Conservation (phyloP, 2,329 filamentous ascomycete species). For the Sordariomycetes sp. region DNA sequence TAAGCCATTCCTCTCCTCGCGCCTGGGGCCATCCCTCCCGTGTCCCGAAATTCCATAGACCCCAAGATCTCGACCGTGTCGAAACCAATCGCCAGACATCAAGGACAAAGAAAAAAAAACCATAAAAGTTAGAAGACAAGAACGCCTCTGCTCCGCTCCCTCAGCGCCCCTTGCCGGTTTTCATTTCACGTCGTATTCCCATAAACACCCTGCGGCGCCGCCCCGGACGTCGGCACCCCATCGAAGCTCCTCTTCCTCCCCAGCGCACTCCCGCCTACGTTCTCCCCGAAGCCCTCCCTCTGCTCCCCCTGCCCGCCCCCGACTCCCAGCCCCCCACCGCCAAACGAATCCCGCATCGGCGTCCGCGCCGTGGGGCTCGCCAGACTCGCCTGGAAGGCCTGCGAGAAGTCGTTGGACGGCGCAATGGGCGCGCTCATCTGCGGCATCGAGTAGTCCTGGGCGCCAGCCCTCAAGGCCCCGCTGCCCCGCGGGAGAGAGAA, state of each 20-base stretch:
- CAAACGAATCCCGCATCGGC: conserved; percentile 30
- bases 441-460: conserved; percentile 35
- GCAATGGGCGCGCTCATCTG: conserved; percentile 42
- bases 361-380: conserved; percentile 21
- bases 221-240: conserved; percentile 7
- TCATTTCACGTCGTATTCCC: conserved; percentile 8
- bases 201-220: conserved; percentile 8
- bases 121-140: neutral
- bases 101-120: neutral
- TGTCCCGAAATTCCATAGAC: neutral
- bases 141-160: neutral
- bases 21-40: too few relatives aligned
- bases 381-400: conserved; percentile 30
- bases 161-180: neutral
- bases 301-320: conserved; percentile 8
- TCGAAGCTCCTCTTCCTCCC: conserved; percentile 23
- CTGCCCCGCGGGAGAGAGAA: conserved; percentile 33
- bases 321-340: conserved; percentile 16
- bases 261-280: conserved; percentile 11
- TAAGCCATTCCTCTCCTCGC: neutral
- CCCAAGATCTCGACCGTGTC: neutral
- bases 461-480: conserved; percentile 18
- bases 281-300: conserved; percentile 14
- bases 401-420: conserved; percentile 36
- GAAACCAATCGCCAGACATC: neutral